Percentiles rank a stretch among this genome's conserved stretches.
Evolutionary conservation across 441 rosid species (phyloP).

Genomic region (Francoa sonchifolia): DNA sequence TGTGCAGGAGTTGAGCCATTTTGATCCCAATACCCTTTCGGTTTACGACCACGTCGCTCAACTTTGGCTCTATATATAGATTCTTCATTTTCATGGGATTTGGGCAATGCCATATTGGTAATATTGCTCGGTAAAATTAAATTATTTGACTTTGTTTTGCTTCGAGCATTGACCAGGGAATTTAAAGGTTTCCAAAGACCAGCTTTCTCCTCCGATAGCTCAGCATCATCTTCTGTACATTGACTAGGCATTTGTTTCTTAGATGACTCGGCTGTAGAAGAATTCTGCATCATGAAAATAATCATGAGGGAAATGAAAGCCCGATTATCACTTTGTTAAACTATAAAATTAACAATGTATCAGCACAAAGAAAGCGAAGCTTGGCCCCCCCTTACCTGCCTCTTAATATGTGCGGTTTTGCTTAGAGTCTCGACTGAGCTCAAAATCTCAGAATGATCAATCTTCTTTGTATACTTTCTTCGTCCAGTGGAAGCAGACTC

Average conservation of each 20-base stretch:
- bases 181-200: constrained; percentile 60
- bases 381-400: constrained; percentile 31
- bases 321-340: too few species aligned
- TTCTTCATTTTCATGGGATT: too few species aligned
- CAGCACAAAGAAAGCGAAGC: constrained; percentile 4
- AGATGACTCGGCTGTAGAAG: constrained; percentile 47
- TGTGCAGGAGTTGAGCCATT: constrained; percentile 27
- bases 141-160: constrained; percentile 41
- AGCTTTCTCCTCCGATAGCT: constrained; percentile 34
- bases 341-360: constrained; percentile 1
- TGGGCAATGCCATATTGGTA: too few species aligned
- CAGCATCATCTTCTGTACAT: constrained; percentile 24
- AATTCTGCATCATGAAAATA: constrained; percentile 25
- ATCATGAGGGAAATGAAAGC: too few species aligned
- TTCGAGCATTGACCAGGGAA: constrained; percentile 64
- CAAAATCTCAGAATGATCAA: too few species aligned
- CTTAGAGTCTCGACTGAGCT: too few species aligned
- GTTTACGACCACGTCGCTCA: constrained; percentile 30
- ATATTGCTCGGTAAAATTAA: constrained; percentile 28
- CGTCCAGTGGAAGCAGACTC: constrained; percentile 39
- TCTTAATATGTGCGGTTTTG: too few species aligned
- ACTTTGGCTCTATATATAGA: too few species aligned
- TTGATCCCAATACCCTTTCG: constrained; percentile 31
- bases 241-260: constrained; percentile 21
- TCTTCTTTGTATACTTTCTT: too few species aligned